Evolutionary conservation across 2,329 filamentous ascomycete genomes (phyloP), one percentile per base, ranked within the genome.

Genomic region (Aspergillus pseudoviridinutans): DNA sequence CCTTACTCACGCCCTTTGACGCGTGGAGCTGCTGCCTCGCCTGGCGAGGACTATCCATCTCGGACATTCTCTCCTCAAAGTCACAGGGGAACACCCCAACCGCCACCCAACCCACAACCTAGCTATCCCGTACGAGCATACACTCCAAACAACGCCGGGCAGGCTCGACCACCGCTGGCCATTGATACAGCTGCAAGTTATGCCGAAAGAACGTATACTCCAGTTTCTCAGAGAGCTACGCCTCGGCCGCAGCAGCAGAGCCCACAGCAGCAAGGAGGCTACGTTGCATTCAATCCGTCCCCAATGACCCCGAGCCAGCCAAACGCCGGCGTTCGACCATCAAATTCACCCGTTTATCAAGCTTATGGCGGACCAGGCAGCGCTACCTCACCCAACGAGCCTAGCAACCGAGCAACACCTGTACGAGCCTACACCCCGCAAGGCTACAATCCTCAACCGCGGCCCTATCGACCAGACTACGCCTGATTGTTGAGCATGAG

Each of bases 211-310:
- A 61, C 56, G 0, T 62, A 62, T 42, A 60, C 64, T 6, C 61
- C 64, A 9, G 55, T 60, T 35, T 61, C 44, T 17, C 50, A 56
- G 1, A 55, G 25, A 6, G 61, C 47, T 17, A 42, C 61, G 2
- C 49, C 57, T 4, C 47, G 42, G 32, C 52, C 66, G 27, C 60
- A 61, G 38, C 52, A 55, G 12, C 46, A 52, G 12, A 59, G 28
- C 20, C 22, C 44, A 29, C 60, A 61, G 29, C 53, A 54, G 10
- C 46, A 52, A 10, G 60, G 27, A n/a, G 50, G 56, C 1, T 71
- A 71, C 46, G 53, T 56, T 24, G 61, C 66, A 9, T 71, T 68
- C 42, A 61, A 66, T 22, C 62, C 64, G 1, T 29, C 62, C 49
- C 22, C 59, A 47, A 20, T 44, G 52, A 22, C 22, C 50, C 4